These are phyloP conservation scores for Myotisia sp. DNA, from an alignment of 2,329 filamentous ascomycete genomes.

Conservation along the genomic window DNA sequence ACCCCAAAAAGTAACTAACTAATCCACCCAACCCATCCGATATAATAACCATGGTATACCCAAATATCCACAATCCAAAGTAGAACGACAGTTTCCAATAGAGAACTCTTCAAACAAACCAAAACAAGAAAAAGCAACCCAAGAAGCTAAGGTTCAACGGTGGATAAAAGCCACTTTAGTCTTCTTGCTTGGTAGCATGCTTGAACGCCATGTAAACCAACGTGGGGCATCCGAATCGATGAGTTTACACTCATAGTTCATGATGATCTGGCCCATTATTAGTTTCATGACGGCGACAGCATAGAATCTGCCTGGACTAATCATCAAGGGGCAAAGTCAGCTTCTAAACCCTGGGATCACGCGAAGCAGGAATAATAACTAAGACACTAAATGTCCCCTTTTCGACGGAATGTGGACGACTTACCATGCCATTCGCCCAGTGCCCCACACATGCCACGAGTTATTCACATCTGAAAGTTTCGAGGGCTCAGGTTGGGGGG, in stretches of 20 bases:
- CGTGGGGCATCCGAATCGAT: not conserved
- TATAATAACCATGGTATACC: too few species aligned
- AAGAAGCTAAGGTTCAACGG: too few species aligned
- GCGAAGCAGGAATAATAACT: too few species aligned
- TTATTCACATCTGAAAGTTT: not conserved
- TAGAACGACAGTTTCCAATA: too few species aligned
- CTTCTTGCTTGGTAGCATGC: too few species aligned
- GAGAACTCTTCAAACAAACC: too few species aligned
- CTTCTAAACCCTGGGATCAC: not conserved
- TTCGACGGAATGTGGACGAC: not conserved
- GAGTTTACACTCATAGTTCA: not conserved
- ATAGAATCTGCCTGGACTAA: not conserved
- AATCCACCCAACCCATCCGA: too few species aligned
- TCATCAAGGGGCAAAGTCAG: not conserved
- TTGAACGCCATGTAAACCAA: not conserved
- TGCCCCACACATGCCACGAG: not conserved
- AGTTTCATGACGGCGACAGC: not conserved
- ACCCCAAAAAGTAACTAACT: too few species aligned
- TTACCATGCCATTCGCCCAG: conserved; percentile 2
- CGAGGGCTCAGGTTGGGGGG: not conserved
- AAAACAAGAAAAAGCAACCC: too few species aligned
- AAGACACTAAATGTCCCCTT: too few species aligned
- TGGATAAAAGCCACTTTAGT: too few species aligned
- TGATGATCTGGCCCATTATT: not conserved
- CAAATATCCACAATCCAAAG: too few species aligned